Conservation (phyloP, 2,329 filamentous ascomycete species). For the Clonostachys sp. region DNA sequence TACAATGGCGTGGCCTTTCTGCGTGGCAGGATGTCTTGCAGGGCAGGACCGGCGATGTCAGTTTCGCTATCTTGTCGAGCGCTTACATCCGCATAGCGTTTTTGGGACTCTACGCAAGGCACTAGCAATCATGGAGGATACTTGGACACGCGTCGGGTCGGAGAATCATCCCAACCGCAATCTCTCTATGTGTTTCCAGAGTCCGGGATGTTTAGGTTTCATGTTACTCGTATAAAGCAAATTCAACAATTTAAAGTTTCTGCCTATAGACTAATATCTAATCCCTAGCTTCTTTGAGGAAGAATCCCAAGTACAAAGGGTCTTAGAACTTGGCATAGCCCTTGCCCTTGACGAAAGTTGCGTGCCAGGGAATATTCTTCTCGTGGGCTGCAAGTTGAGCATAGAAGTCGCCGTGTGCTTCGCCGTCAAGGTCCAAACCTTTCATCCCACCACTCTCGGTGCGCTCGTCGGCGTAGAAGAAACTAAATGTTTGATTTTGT, state of each 20-base stretch:
- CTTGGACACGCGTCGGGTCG: not conserved
- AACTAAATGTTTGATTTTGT: conserved; percentile 21
- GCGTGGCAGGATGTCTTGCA: not conserved
- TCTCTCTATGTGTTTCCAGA: too few species aligned
- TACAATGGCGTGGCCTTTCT: not conserved
- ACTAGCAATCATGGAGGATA: not conserved
- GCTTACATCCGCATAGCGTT: not conserved
- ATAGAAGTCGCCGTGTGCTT: conserved; percentile 34
- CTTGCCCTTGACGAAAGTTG: conserved; percentile 35
- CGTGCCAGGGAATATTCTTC: conserved; percentile 37
- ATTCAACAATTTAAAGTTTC: too few species aligned
- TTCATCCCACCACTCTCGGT: conserved; percentile 26
- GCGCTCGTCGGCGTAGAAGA: conserved; percentile 47
- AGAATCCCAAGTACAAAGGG: too few species aligned
- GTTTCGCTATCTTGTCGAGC: not conserved
- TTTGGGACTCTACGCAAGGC: not conserved
- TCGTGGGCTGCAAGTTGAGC: conserved; percentile 28
- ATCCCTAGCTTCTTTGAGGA: too few species aligned
- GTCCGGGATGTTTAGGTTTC: too few species aligned
- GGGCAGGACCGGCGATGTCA: not conserved
- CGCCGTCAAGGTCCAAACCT: conserved; percentile 23
- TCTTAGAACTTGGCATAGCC: conserved; percentile 30
- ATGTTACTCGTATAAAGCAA: too few species aligned
- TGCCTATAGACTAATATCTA: too few species aligned
- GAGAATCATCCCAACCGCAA: too few species aligned